phyloP scores from a whole-genome alignment of 352 stramenopile species.

The Phytophthora multivora region DNA sequence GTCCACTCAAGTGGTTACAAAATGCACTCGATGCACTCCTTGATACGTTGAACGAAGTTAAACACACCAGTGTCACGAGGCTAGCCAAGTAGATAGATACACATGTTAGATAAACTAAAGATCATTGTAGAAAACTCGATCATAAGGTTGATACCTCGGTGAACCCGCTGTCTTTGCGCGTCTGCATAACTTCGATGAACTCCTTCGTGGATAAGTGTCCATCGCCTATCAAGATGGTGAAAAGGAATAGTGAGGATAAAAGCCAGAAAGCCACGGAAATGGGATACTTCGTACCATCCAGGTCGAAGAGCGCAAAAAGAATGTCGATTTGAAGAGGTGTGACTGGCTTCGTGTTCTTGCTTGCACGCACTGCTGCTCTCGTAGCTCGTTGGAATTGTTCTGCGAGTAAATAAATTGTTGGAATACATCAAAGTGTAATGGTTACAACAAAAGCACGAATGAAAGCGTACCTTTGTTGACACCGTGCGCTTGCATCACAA shows the following conservation, averaged over 20 bases:
- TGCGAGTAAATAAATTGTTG: conserved; percentile 16
- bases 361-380: conserved; percentile 60
- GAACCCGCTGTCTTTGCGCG: conserved; percentile 82
- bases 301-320: conserved; percentile 83
- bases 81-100: conserved; percentile 30
- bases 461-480: conserved; percentile 77
- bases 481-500: conserved; percentile 82
- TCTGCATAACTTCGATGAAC: conserved; percentile 89
- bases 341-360: conserved; percentile 63
- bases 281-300: conserved; percentile 51
- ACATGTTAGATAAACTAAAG: background rate
- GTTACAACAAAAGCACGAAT: background rate
- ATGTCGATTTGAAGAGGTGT: conserved; percentile 87
- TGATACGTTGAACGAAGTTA: conserved; percentile 67
- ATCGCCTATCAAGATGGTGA: conserved; percentile 48
- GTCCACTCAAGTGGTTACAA: conserved; percentile 27
- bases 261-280: background rate
- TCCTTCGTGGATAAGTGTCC: conserved; percentile 79
- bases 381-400: conserved; percentile 83
- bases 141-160: conserved; percentile 57
- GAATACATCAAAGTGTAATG: too few species aligned
- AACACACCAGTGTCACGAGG: conserved; percentile 78
- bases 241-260: background rate
- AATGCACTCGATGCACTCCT: conserved; percentile 64
- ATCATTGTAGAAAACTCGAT: background rate